A percentile compares a stretch with the other conserved stretches of the same genome.
Evolutionary conservation across 208 protist species (phyloP).

Genomic region (Crithidia acanthocephali): DNA sequence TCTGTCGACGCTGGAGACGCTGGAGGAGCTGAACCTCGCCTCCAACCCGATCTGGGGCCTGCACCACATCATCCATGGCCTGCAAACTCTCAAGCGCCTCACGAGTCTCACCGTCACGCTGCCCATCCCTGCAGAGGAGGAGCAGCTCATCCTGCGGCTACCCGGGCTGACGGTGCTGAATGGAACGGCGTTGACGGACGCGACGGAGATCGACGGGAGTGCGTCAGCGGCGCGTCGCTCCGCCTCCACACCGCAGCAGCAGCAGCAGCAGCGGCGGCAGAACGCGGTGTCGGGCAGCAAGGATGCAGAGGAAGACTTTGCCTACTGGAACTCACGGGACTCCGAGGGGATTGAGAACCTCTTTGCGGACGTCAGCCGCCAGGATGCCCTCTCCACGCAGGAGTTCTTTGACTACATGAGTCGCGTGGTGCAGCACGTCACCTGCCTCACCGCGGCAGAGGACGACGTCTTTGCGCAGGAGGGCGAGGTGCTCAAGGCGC

Average conservation of each 20-base stretch:
- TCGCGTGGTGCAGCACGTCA: conserved; percentile 72
- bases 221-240: background rate
- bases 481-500: conserved; percentile 82
- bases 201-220: conserved; percentile 12
- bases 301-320: conserved; percentile 1
- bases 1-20: conserved; percentile 39
- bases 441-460: conserved; percentile 56
- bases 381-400: conserved; percentile 29
- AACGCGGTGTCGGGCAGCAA: background rate
- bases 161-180: conserved; percentile 30
- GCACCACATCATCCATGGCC: conserved; percentile 50
- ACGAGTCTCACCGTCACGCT: conserved; percentile 58
- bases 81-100: conserved; percentile 56
- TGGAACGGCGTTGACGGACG: conserved; percentile 17
- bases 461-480: conserved; percentile 50
- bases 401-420: conserved; percentile 73
- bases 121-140: conserved; percentile 62
- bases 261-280: background rate
- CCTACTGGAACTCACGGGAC: conserved; percentile 48
- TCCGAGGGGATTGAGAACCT: conserved; percentile 44
- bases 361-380: conserved; percentile 41
- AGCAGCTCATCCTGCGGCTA: conserved; percentile 72
- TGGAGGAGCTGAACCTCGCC: conserved; percentile 58
- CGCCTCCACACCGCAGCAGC: too few relatives aligned
- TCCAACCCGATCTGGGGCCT: conserved; percentile 58